Base-by-base conservation (phyloP, 176 grass and related monocot species). In the Guadua angustifolia region DNA sequence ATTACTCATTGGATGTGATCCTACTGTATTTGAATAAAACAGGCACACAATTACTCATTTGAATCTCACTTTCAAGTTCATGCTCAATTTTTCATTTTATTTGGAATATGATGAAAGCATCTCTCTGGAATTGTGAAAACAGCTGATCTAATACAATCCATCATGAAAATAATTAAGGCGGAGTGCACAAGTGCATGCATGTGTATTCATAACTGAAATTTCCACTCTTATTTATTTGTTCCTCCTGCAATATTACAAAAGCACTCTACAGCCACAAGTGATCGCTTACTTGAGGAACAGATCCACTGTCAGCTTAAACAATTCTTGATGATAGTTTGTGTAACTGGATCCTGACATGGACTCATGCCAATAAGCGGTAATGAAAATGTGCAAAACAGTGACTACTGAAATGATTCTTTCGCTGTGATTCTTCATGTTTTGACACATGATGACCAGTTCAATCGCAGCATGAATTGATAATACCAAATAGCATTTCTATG, bases 61-160 rank as follows among this genome's bases (percentile, higher is more conserved):
- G 53, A 58, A 57, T 58, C 12, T 24, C 74, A 39, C 19, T 58
- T 66, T 78, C 35, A 78, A 72, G 7, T 78, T 69, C 56, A 62
- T 76, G 24, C n/a, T 61, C 52, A 45, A 86, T 53, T 71, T 16
- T 24, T 60, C 16, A 18, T 66, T 79, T 65, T 69, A 58, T 79
- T 64, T 79, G 39, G 21, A 67, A 26, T 71, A 79, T 56, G 16
- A 72, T 71, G 55, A 77, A 82, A 69, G 11, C 18, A 6, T 87
- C 8, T 68, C 26, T 82, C 12, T 75, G 61, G 16, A 84, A 53
- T 60, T 68, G 33, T 29, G 26, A 61, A 72, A 83, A 18, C 4
- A 69, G 2, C 14, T 43, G 36, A 56, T 22, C 35, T 56, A 56
- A 38, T 47, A 69, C 47, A 75, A 50, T 36, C 81, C 47, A 75